Evolutionary conservation across 495 filamentous ascomycete genomes (phyloP), one percentile per base, ranked within the genome.

Genomic region (Penicillium mononematosum): DNA sequence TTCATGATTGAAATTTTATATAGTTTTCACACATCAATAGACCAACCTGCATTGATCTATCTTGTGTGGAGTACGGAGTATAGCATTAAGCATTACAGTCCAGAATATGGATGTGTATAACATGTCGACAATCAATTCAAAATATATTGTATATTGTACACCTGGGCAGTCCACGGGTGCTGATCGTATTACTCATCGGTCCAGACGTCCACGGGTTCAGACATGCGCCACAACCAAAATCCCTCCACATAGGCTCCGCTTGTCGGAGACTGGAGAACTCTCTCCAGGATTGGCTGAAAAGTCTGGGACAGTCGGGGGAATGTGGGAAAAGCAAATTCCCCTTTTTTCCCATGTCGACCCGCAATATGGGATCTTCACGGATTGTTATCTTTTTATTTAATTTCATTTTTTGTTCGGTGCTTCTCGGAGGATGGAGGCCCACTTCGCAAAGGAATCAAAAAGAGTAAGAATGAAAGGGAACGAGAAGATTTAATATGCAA

Each of bases 291-390:
- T 49, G 29, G 29, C 32, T 9, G 45, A 38, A 12, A 50, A 50
- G 48, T 31, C 34, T 39, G 48, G 48, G 10, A 22, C 34, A 24
- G 31, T 53, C 39, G 50, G 38, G 49, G 49, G 50, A 43, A 43
- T 53, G 39, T 53, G 50, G 39, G 50, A 53, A 53, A 43, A 53
- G 32, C 38, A 34, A 27, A 51, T 3, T 41, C 34, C 50, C 36
- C 36, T 32, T 50, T 38, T 41, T 27, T 19, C 4, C 10, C 27
- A 25, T 5, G 3, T 34, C 17, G 50, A 52, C 50, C 50, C 50
- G 36, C 50, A 41, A 20, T 48, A 12, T 9, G 29, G 24, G 36
- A 52, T 52, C 50, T 52, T 51, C 50, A n/a, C 31, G 11, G 10
- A 1, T 0, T 24, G 6, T 25, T 25, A 6, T 25, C 24, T 25